These are phyloP conservation scores for Eucalyptus tenuipes DNA, from an alignment of 345 rosid species.

Conservation along the genomic window DNA sequence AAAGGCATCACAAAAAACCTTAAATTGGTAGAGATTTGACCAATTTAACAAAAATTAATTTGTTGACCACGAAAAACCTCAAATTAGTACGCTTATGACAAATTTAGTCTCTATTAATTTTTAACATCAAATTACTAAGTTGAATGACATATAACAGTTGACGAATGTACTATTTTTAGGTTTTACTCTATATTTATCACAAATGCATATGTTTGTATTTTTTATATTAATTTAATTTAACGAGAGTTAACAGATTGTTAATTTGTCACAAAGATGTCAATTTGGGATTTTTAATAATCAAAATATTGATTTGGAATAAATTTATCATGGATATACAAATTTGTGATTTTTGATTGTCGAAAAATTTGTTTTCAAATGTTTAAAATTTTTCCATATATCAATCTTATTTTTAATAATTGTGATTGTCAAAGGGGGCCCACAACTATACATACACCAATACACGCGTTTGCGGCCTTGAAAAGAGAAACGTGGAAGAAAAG, in stretches of 20 bases:
- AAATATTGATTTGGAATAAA: no score
- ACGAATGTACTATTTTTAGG: fast-evolving
- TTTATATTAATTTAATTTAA: no score
- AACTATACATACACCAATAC: fast-evolving
- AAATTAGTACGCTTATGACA: fast-evolving
- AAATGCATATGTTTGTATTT: fast-evolving
- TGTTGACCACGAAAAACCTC: fast-evolving
- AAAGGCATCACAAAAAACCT: fast-evolving
- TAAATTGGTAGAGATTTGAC: fast-evolving
- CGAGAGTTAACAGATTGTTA: no score
- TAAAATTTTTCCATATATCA: no score
- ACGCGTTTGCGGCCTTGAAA: background rate
- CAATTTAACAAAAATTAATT: no score
- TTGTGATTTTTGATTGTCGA: no score
- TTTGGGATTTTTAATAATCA: no score
- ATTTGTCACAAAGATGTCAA: no score
- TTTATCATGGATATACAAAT: fast-evolving
- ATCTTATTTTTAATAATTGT: background rate
- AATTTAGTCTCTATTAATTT: fast-evolving
- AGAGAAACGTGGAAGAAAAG: background rate
- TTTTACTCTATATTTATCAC: fast-evolving
- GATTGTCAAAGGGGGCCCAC: background rate
- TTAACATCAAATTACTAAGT: no score
- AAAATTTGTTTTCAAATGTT: no score
- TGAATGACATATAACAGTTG: fast-evolving